Base-by-base conservation (phyloP, 257 asterid genomes). In the Petunia axillaris region DNA sequence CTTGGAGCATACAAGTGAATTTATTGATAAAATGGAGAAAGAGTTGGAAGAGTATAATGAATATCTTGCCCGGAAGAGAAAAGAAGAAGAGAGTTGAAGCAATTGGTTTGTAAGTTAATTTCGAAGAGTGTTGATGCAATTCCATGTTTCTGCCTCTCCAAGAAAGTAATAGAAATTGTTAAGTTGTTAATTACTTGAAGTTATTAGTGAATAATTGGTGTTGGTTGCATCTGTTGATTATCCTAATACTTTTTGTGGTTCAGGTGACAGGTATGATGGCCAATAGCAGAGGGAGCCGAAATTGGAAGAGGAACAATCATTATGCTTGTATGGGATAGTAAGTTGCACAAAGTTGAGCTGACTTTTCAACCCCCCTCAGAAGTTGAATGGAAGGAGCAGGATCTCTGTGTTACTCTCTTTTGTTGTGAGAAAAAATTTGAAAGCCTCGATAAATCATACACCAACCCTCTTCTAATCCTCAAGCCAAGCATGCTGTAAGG, bases 21-120 rank as follows among this genome's bases (percentile, higher is more conserved):
- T 96, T 85, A 92, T 96, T 67, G 99, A 96, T 83, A 96, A 86
- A 82, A 76, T 96, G 93, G 98, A 94, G 88, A 88, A 89, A 85
- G 98, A 94, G 82, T 89, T 96, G 83, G 95, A 86, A 85, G 91
- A 90, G 76, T 93, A 90, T 86, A 91, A 71, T 80, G 86, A 90
- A 80, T 95, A 93, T 80, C 82, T 91, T 84, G 92, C 90, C 70
- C 96, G 89, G 80, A 54, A 89, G 88, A 80, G 81, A 64, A 81
- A 84, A 82, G 82, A 86, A 86, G 85, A 80, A 58, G 35, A 48
- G 57, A 71, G 77, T 68, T 57, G 83, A 58, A 65, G 35, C 50
- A 11, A 39, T 5, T 6, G 35, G 25, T 64, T 64, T 38, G 71
- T n/a, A 70, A 70, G 11, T 48, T 48, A 48, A 70, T 35, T 70